Conservation (phyloP, 306 rosid genomes). For the Glycyrrhiza uralensis region DNA sequence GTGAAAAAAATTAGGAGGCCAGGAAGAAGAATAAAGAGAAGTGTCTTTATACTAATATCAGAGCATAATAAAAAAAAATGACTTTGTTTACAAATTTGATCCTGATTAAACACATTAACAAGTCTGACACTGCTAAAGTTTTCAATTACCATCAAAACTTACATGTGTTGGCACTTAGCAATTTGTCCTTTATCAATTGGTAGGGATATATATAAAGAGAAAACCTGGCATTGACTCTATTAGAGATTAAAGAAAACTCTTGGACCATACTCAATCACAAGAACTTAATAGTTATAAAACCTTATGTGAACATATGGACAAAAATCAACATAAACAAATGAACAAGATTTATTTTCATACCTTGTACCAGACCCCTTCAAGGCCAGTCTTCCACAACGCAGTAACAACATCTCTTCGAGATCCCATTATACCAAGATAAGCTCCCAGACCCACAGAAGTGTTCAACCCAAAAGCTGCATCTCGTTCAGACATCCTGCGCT, state of each 20-base stretch:
- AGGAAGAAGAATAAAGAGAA: slow-evolving; percentile 1
- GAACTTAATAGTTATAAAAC: background rate
- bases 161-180: background rate
- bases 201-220: background rate
- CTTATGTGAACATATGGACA: background rate
- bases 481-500: slow-evolving; percentile 94
- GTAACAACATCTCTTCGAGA: slow-evolving; percentile 97
- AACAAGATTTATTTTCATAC: slow-evolving; percentile 42
- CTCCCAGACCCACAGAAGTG: slow-evolving; percentile 81
- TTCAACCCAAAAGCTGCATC: slow-evolving; percentile 99
- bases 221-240: background rate
- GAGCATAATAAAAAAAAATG: background rate
- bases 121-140: background rate
- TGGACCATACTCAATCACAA: background rate
- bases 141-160: background rate
- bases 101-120: background rate
- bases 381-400: slow-evolving; percentile 92
- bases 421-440: slow-evolving; percentile 98
- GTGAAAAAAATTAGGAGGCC: background rate
- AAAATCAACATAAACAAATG: background rate
- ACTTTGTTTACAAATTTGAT: slow-evolving; percentile 15
- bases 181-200: background rate
- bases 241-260: background rate
- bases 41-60: background rate
- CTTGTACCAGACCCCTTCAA: slow-evolving; percentile 95